phyloP scores from a whole-genome alignment of 176 grass and related monocot species.

The Rhipidocladum racemiflorum region DNA sequence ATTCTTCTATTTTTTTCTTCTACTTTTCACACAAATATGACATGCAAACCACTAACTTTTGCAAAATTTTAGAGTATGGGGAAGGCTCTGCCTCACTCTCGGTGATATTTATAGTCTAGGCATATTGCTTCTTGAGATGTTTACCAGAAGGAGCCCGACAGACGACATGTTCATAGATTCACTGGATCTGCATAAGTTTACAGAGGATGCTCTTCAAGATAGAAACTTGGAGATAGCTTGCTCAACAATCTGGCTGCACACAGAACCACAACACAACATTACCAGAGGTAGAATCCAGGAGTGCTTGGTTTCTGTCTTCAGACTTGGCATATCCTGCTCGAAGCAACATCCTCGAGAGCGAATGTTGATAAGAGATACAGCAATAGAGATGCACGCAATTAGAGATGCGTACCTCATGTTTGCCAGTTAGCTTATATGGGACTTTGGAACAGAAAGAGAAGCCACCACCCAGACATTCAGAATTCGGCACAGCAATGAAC shows the following conservation, averaged over 20 bases:
- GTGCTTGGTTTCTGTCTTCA: not conserved
- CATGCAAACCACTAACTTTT: not conserved
- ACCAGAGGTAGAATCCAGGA: not conserved
- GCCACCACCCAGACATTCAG: not conserved
- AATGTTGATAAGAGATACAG: not conserved
- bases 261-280: not conserved
- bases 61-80: not conserved
- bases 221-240: constrained; percentile 21
- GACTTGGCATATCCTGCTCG: constrained; percentile 19
- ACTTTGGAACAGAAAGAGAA: not conserved
- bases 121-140: constrained; percentile 41
- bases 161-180: constrained; percentile 2
- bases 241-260: constrained; percentile 4
- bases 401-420: not conserved
- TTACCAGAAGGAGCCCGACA: not conserved
- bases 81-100: not conserved
- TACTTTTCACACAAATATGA: not conserved
- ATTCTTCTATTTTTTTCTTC: not conserved
- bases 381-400: not conserved
- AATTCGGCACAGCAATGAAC: not conserved
- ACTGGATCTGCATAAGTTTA: not conserved
- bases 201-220: not conserved
- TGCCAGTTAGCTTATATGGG: not conserved
- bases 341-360: constrained; percentile 1
- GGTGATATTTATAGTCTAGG: constrained; percentile 39